Evolutionary conservation across 2,329 filamentous ascomycete genomes (phyloP).

Genomic region (Harringtonia aguacate): DNA sequence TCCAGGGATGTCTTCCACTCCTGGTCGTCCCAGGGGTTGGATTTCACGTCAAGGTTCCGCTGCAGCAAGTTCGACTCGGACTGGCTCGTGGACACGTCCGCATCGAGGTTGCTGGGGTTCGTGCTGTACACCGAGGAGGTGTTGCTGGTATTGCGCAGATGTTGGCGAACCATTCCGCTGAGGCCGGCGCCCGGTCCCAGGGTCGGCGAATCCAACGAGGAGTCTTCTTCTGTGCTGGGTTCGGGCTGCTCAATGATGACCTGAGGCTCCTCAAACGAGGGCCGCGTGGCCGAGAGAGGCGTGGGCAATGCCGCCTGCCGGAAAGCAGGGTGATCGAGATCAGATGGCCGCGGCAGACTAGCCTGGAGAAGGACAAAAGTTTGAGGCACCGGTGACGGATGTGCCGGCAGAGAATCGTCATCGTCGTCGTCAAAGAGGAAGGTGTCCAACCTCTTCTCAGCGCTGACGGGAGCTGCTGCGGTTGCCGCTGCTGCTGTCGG

Average conservation of each 20-base stretch:
- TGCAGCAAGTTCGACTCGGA: slow-evolving; percentile 14
- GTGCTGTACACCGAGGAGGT: slow-evolving; percentile 65
- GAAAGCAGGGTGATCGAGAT: slow-evolving; percentile 44
- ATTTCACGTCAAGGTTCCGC: slow-evolving; percentile 21
- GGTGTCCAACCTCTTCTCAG: slow-evolving; percentile 19
- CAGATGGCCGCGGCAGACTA: slow-evolving; percentile 37
- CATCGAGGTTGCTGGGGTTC: neutral
- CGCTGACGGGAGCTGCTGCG: neutral
- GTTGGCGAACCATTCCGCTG: slow-evolving; percentile 72
- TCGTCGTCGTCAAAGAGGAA: slow-evolving; percentile 29
- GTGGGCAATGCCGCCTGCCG: slow-evolving; percentile 33
- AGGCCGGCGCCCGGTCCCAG: slow-evolving; percentile 61
- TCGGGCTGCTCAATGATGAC: neutral
- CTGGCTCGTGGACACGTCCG: neutral
- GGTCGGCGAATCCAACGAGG: slow-evolving; percentile 62
- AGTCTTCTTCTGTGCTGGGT: slow-evolving; percentile 8
- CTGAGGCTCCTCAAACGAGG: neutral
- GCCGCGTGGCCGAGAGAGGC: slow-evolving; percentile 21
- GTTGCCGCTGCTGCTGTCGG: too few relatives aligned
- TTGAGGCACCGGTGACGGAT: neutral
- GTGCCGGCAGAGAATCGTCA: slow-evolving; percentile 20
- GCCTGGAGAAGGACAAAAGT: too few relatives aligned
- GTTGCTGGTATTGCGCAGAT: slow-evolving; percentile 72
- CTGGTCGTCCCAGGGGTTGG: slow-evolving; percentile 34
- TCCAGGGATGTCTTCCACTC: slow-evolving; percentile 9